Base-by-base conservation (phyloP, 2,329 filamentous ascomycete genomes). In the Ophiocordyceps camponoti-rufipedis region DNA sequence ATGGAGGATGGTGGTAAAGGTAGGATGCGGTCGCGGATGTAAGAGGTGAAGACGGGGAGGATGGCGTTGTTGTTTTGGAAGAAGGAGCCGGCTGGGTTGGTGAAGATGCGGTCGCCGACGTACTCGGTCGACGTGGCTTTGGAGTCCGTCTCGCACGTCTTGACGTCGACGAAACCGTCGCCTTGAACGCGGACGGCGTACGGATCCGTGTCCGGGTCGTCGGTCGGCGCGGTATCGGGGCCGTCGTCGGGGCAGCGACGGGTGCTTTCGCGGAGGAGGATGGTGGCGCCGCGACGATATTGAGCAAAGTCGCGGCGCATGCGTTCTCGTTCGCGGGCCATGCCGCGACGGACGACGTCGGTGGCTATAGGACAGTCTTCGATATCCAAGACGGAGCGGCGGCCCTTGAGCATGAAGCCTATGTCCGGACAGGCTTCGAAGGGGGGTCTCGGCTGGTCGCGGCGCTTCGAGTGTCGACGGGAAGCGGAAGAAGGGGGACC, bases 61-160 rank as follows among this genome's bases (percentile, higher is more conserved):
- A 98, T 96, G 46, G 87, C 93, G 70, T 96, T 96, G 74, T 98
- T 98, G 72, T 98, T 98, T 60, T 98, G 91, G 75, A 98, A 98
- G 69, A 98, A 98, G 45, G 85, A 79, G 48, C 88, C 88, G 11
- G 91, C 91, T 3, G 84, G 85, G 66, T 94, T 96, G 60, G 80
- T 80, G 66, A 98, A 94, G 57, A 80, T 69, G 67, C 82, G 91
- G 61, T 78, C 67, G 57, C 82, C 85, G 50, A 98, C 75, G 64
- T 93, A 95, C 62, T 98, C 91, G 29, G 83, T 88, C 4, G 84
- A 80, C 44, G 73, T 83, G 51, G 75, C 82, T 52, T 89, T 94
- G 60, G 78, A 76, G 64, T 95, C 80, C 4, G 88, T 94, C 53
- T 94, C 77, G 68, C 85, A 96, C 4, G 79, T 83, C 63, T 96